phyloP scores from a whole-genome alignment of 2,329 filamentous ascomycete genomes.

The Lachnellula occidentalis region DNA sequence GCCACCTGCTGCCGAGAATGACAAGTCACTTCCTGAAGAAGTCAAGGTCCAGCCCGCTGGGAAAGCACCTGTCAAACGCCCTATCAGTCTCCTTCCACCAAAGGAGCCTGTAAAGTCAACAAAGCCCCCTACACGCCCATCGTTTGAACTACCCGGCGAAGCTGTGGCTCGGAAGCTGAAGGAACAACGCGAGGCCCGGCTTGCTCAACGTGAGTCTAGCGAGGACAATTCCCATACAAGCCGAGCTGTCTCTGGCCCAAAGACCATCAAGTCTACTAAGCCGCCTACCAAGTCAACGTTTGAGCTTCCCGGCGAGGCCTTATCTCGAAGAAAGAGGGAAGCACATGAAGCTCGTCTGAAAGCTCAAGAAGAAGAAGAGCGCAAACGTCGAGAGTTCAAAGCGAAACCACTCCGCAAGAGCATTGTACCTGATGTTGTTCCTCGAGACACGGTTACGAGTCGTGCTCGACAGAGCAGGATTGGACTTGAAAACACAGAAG shows the following conservation, averaged over 20 bases:
- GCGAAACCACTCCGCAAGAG: slow-evolving; percentile 50
- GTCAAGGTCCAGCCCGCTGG: slow-evolving; percentile 23
- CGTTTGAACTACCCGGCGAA: slow-evolving; percentile 59
- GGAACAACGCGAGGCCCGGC: slow-evolving; percentile 53
- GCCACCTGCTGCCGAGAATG: not conserved
- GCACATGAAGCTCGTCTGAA: slow-evolving; percentile 50
- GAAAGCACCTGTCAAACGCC: slow-evolving; percentile 29
- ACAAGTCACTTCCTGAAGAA: slow-evolving; percentile 21
- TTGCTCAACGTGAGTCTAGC: slow-evolving; percentile 34
- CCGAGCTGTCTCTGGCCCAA: slow-evolving; percentile 35
- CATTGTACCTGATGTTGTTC: slow-evolving; percentile 33
- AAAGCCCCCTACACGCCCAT: slow-evolving; percentile 49
- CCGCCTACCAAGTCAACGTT: slow-evolving; percentile 50
- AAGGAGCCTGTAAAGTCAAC: slow-evolving; percentile 46
- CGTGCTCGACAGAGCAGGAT: slow-evolving; percentile 47
- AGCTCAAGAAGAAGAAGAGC: slow-evolving; percentile 55
- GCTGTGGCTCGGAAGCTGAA: slow-evolving; percentile 52
- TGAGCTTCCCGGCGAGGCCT: slow-evolving; percentile 58
- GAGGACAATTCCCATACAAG: slow-evolving; percentile 34
- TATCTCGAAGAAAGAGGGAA: slow-evolving; percentile 44
- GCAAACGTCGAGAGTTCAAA: slow-evolving; percentile 57
- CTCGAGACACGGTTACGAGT: slow-evolving; percentile 54
- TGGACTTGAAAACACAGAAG: slow-evolving; percentile 27
- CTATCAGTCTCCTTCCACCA: slow-evolving; percentile 36
- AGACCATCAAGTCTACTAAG: slow-evolving; percentile 44